phyloP scores from a whole-genome alignment of 768 basidiomycete genomes.

The Gymnopilus dilepis region DNA sequence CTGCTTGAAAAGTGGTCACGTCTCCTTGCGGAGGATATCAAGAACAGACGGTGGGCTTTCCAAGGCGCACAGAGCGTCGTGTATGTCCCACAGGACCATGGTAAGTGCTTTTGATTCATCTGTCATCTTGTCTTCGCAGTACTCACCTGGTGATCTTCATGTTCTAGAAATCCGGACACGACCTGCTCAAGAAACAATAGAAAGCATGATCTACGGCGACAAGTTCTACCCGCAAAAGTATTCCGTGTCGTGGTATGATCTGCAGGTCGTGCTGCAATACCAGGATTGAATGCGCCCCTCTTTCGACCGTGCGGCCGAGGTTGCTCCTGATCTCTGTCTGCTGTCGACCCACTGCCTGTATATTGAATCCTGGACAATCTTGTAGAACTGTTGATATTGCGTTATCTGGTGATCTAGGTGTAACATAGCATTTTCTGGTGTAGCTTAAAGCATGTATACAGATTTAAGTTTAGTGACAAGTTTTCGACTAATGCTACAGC shows the following conservation, averaged over 20 bases:
- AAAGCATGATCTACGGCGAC: slow-evolving; percentile 15
- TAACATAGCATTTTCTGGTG: too few species aligned
- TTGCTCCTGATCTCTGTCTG: too few species aligned
- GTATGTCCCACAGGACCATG: slow-evolving; percentile 14
- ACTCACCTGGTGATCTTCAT: background rate
- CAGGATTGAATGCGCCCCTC: slow-evolving; percentile 3
- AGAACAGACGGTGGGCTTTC: slow-evolving; percentile 18
- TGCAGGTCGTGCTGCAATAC: slow-evolving; percentile 11
- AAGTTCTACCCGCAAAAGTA: slow-evolving; percentile 18
- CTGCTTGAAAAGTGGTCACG: slow-evolving; percentile 19
- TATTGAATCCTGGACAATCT: too few species aligned
- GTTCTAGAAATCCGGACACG: slow-evolving; percentile 4
- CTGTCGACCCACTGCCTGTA: too few species aligned
- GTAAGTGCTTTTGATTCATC: background rate
- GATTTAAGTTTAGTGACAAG: too few species aligned
- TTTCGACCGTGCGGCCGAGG: too few species aligned
- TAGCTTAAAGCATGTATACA: too few species aligned
- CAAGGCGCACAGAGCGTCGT: slow-evolving; percentile 17
- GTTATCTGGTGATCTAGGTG: too few species aligned
- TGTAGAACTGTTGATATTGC: too few species aligned
- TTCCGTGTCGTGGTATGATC: slow-evolving; percentile 16
- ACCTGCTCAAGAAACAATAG: background rate
- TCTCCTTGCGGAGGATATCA: slow-evolving; percentile 8
- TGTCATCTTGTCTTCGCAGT: too few species aligned
- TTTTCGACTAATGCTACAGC: too few species aligned